Evolutionary conservation across 2,329 filamentous ascomycete species (phyloP).

Genomic region (Curvularia verruculosa): DNA sequence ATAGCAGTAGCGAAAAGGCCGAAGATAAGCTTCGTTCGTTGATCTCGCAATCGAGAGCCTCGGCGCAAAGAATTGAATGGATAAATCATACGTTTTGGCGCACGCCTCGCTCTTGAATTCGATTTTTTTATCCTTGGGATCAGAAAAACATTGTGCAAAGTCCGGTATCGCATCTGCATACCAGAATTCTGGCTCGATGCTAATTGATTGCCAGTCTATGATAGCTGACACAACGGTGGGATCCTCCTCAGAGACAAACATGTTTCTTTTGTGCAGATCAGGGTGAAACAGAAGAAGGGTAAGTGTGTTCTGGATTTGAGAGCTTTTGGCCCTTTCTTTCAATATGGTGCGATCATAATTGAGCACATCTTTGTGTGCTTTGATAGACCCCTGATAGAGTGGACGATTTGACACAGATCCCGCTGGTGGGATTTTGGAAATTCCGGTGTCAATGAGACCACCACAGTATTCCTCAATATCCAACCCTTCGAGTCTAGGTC

Average conservation of each 20-base stretch:
- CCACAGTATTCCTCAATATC: constrained; percentile 43
- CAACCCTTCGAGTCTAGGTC: constrained; percentile 39
- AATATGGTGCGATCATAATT: constrained; percentile 41
- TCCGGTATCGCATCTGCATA: constrained; percentile 50
- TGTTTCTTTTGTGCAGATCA: constrained; percentile 52
- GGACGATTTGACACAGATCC: constrained; percentile 24
- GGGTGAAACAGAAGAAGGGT: constrained; percentile 48
- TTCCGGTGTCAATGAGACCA: constrained; percentile 49
- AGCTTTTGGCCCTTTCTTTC: constrained; percentile 35
- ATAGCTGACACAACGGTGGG: constrained; percentile 48
- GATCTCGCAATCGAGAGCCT: constrained; percentile 41
- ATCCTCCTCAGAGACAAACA: constrained; percentile 51
- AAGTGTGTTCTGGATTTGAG: constrained; percentile 35
- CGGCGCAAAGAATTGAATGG: constrained; percentile 37
- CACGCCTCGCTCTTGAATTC: constrained; percentile 38
- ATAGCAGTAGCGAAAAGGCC: constrained; percentile 51
- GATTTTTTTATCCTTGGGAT: constrained; percentile 23
- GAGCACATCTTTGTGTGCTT: constrained; percentile 43
- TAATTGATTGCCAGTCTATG: constrained; percentile 53
- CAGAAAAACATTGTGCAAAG: constrained; percentile 42
- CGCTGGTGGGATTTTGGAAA: constrained; percentile 45
- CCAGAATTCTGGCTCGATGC: constrained; percentile 51
- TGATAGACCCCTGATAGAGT: constrained; percentile 46
- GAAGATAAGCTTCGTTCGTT: constrained; percentile 47
- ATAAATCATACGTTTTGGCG: constrained; percentile 43